phyloP scores from a whole-genome alignment of 1,284 basidiomycete species.

The Tausonia pullulans region DNA sequence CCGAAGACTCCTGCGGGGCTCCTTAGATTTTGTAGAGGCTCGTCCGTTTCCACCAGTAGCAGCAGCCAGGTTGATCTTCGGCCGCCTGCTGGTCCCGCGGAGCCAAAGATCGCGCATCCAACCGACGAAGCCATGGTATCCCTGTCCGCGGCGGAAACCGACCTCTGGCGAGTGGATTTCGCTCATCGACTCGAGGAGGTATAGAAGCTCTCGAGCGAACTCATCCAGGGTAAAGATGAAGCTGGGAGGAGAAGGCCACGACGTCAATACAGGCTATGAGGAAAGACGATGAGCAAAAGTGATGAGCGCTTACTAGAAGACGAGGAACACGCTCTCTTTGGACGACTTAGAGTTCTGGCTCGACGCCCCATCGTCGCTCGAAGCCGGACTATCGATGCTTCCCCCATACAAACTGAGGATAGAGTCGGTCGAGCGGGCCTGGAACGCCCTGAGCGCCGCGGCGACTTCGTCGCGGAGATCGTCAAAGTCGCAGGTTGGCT shows the following conservation, averaged over 20 bases:
- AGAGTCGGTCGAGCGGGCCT: conserved; percentile 39
- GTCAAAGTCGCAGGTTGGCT: conserved; percentile 41
- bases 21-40: too few relatives aligned
- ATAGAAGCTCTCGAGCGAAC: conserved; percentile 68
- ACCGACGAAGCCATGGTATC: too few relatives aligned
- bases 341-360: conserved; percentile 20
- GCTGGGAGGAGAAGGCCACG: conserved; percentile 36
- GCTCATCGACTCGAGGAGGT: conserved; percentile 67
- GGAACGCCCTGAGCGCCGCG: conserved; percentile 57
- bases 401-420: conserved; percentile 17
- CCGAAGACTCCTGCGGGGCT: conserved; percentile 16
- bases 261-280: not conserved
- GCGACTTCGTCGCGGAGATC: conserved; percentile 56
- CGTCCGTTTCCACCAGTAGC: too few relatives aligned
- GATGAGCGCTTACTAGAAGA: conserved; percentile 63
- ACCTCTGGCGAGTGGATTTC: conserved; percentile 37
- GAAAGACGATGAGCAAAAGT: not conserved
- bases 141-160: too few relatives aligned
- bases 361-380: conserved; percentile 5
- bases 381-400: conserved; percentile 9
- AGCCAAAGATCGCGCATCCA: too few relatives aligned
- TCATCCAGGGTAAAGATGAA: conserved; percentile 90
- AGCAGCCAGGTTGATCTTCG: too few relatives aligned
- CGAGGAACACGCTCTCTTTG: conserved; percentile 56
- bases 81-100: too few relatives aligned